Evolutionary conservation across 495 filamentous ascomycete species (phyloP), one percentile per base, ranked within the genome.

Genomic region (Penicillium daleae): DNA sequence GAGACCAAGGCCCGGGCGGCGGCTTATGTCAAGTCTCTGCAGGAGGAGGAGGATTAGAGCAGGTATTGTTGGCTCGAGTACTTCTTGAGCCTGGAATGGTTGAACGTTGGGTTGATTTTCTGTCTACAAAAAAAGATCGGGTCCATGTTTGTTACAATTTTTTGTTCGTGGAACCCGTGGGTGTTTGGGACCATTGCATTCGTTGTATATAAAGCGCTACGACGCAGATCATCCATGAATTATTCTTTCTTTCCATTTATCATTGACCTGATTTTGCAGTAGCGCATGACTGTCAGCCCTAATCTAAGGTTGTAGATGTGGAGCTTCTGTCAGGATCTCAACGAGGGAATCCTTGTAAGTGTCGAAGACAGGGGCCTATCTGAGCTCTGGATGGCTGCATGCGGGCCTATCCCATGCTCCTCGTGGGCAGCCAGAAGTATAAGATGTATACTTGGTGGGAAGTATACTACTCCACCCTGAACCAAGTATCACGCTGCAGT

Each of bases 1-100:
- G 85, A 82, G 57, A 91, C 92, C 35, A 87, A 88, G 68, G 88
- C 86, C 9, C 89, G 85, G 75, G 92, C 91, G 17, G 86, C 84
- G 62, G 88, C 90, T 65, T 95, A 83, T 62, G 85, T 83, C 39
- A 82, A 82, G 66, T 80, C 81, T 64, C 79, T 84, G 67, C 83
- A 85, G 67, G 72, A 79, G 76, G 77, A 82, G 42, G 31, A 67
- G 46, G 32, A 56, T 33, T 56, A 42, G 33, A 42, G 54, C 37
- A 37, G 33, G 44, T 21, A 56, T 2, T 54, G 19, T 44, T 26
- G 33, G 29, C 55, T 61, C 29, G 29, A n/a, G 12, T n/a, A n/a
- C n/a, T 1, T 50, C 7, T 24, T 57, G 21, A 27, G 26, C 17
- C 46, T 29, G 24, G 24, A n/a, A 15, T 17, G 15, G 46, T 50